phyloP scores from a whole-genome alignment of 1,284 basidiomycete species.

The Sanghuangporus weigelae region DNA sequence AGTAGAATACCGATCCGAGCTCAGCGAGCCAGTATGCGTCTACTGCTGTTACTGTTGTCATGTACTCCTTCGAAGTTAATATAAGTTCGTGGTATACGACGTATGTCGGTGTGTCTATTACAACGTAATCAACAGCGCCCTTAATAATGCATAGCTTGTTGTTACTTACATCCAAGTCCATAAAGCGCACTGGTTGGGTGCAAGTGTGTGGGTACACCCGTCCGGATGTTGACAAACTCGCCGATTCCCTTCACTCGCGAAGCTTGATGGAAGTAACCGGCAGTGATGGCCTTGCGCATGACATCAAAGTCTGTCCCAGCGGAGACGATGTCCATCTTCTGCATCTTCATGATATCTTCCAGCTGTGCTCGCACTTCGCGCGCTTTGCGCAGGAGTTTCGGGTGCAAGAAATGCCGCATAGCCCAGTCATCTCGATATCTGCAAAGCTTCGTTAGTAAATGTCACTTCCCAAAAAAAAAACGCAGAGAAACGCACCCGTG shows the following conservation, averaged over 20 bases:
- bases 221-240: constrained; percentile 96
- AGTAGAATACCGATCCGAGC: constrained; percentile 91
- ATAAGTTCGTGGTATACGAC: constrained; percentile 97
- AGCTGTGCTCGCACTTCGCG: constrained; percentile 95
- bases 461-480: not conserved
- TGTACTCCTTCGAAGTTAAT: constrained; percentile 91
- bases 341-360: constrained; percentile 98
- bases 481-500: constrained; percentile 58
- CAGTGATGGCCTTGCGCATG: constrained; percentile 93
- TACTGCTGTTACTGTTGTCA: constrained; percentile 94
- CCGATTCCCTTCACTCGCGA: constrained; percentile 98
- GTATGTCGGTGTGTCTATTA: constrained; percentile 87
- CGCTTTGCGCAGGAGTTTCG: constrained; percentile 92
- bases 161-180: constrained; percentile 82
- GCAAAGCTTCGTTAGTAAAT: constrained; percentile 14
- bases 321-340: constrained; percentile 89
- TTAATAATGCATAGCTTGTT: not conserved
- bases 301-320: constrained; percentile 96
- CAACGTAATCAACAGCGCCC: constrained; percentile 20
- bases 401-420: constrained; percentile 92
- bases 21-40: constrained; percentile 96
- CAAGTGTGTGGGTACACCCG: constrained; percentile 88
- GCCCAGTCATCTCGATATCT: constrained; percentile 93
- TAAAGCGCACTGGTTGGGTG: constrained; percentile 97
- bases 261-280: constrained; percentile 99